These are phyloP conservation scores for Solanum tacnaense DNA, from an alignment of 257 asterid species.

Conservation along the genomic window DNA sequence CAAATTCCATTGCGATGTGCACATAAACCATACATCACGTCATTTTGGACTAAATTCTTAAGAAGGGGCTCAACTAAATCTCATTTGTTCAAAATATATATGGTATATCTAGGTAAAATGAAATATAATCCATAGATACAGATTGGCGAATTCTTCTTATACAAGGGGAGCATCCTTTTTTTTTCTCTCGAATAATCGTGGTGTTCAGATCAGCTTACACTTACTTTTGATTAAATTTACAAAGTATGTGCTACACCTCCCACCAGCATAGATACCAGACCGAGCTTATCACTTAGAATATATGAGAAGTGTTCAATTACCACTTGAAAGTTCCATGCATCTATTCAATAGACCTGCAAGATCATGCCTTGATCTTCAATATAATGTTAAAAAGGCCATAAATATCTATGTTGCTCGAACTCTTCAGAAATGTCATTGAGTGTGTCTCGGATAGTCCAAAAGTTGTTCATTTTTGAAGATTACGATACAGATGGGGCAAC, in stretches of 20 bases:
- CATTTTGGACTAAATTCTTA: background rate
- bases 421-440: background rate
- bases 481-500: accelerated
- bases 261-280: background rate
- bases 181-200: background rate
- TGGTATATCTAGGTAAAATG: background rate
- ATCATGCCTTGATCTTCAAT: background rate
- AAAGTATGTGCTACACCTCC: background rate
- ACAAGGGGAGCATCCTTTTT: background rate
- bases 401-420: background rate
- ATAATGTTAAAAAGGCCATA: background rate
- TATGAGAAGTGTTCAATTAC: background rate
- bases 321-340: background rate
- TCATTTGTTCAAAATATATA: background rate
- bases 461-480: background rate
- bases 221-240: no score
- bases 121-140: background rate
- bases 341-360: background rate
- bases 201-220: background rate
- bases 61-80: background rate
- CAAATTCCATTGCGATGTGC: background rate
- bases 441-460: background rate
- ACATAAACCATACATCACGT: background rate
- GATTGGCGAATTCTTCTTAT: background rate
- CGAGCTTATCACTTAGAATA: background rate